phyloP scores from a whole-genome alignment of 2,329 filamentous ascomycete genomes.

The Hymenoscyphus infarciens region DNA sequence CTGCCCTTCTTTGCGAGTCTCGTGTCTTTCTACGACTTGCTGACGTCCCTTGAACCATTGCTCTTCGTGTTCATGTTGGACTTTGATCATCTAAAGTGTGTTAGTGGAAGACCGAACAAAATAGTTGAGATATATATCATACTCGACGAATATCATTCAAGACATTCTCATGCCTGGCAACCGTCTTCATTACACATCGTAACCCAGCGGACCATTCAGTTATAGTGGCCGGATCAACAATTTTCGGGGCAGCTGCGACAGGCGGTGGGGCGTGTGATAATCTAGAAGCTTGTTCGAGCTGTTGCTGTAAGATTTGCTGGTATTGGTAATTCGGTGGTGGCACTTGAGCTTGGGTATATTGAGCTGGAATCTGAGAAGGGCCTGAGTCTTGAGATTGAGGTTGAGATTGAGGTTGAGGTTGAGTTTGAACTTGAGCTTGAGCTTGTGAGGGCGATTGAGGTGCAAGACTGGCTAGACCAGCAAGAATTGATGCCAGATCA shows the following conservation, averaged over 20 bases:
- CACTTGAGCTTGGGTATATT: background rate
- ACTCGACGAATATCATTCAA: slow-evolving; percentile 41
- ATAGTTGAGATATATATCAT: slow-evolving; percentile 17
- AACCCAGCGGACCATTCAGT: slow-evolving; percentile 49
- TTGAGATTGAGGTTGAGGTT: slow-evolving; percentile 8
- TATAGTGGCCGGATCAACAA: slow-evolving; percentile 44
- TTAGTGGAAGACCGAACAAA: slow-evolving; percentile 10
- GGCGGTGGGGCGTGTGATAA: background rate
- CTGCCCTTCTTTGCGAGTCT: slow-evolving; percentile 48
- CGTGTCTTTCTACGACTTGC: slow-evolving; percentile 49
- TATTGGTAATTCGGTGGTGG: slow-evolving; percentile 8
- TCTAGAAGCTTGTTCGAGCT: slow-evolving; percentile 13
- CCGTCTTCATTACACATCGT: slow-evolving; percentile 47
- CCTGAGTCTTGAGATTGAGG: slow-evolving; percentile 1
- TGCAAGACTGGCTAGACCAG: slow-evolving; percentile 30
- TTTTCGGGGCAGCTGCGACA: slow-evolving; percentile 10
- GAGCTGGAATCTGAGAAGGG: slow-evolving; percentile 11
- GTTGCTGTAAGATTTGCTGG: slow-evolving; percentile 13
- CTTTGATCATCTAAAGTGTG: slow-evolving; percentile 50
- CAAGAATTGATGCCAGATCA: slow-evolving; percentile 35
- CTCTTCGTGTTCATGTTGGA: slow-evolving; percentile 59
- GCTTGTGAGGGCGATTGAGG: slow-evolving; percentile 19
- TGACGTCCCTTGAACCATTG: slow-evolving; percentile 56
- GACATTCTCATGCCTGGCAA: slow-evolving; percentile 43
- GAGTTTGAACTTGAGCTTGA: slow-evolving; percentile 4